Percentiles rank a stretch among this genome's conserved stretches.
phyloP scores from a whole-genome alignment of 1,284 basidiomycete species.

The Agaricales sp. region DNA sequence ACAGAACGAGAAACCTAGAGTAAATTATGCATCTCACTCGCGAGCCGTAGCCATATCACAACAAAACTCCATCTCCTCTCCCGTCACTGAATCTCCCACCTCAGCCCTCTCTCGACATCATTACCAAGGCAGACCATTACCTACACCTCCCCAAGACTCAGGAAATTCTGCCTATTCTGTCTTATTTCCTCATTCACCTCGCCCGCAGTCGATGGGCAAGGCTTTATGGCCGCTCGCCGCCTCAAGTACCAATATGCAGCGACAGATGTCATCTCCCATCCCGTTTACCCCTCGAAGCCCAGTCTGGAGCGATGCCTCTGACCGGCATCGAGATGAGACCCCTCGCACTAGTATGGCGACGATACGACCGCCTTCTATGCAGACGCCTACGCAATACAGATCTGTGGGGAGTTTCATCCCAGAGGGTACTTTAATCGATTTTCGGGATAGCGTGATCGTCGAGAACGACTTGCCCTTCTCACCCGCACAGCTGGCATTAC shows the following conservation, averaged over 20 bases:
- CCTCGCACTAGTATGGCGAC: not conserved
- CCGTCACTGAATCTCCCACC: not conserved
- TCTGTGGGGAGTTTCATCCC: constrained; percentile 13
- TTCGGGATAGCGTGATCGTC: constrained; percentile 20
- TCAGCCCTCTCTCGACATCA: not conserved
- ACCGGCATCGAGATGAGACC: not conserved
- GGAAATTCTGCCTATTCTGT: not conserved
- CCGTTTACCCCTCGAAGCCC: not conserved
- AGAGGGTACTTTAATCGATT: constrained; percentile 35
- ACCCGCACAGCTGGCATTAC: constrained; percentile 3
- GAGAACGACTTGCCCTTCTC: constrained; percentile 6
- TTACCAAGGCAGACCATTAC: not conserved
- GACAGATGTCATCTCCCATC: not conserved
- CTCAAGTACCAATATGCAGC: not conserved
- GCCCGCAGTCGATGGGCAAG: not conserved
- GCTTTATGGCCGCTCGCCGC: not conserved
- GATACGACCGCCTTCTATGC: not conserved
- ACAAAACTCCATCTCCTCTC: not conserved
- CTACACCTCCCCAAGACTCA: not conserved
- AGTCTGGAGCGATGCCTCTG: not conserved
- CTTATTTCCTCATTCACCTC: not conserved
- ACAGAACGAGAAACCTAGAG: not conserved
- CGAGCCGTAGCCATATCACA: not conserved
- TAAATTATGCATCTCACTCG: not conserved
- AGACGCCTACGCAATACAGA: not conserved